Evolutionary conservation across 371 early-diverging fungal species (phyloP).

Genomic region (Mortierella sp.): DNA sequence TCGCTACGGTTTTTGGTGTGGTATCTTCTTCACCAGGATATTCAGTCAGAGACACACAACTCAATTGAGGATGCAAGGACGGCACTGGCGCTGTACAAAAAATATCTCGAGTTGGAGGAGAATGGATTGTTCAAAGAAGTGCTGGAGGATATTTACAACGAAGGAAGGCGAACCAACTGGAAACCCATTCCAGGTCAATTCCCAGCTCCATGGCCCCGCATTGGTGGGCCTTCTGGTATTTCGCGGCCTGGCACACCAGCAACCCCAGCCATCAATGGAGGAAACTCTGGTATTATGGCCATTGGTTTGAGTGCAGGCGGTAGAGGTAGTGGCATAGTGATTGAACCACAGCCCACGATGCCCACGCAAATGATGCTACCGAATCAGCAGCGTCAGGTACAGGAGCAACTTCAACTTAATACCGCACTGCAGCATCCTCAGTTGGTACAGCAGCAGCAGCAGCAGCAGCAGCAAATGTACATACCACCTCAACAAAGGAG

Average conservation of each 20-base stretch:
- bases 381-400: conserved; percentile 21
- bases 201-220: conserved; percentile 47
- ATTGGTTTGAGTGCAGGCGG: background rate
- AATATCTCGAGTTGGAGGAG: conserved; percentile 72
- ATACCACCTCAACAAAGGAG: background rate
- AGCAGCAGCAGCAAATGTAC: conserved; percentile 19
- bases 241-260: conserved; percentile 41
- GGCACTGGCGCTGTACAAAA: conserved; percentile 84
- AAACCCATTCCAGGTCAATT: conserved; percentile 55
- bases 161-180: conserved; percentile 78
- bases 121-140: conserved; percentile 76
- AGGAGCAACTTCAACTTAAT: conserved; percentile 26
- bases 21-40: conserved; percentile 85
- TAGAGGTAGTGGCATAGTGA: background rate
- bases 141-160: conserved; percentile 85
- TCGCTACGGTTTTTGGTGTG: conserved; percentile 93
- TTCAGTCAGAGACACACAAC: conserved; percentile 91
- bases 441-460: conserved; percentile 11
- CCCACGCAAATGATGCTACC: conserved; percentile 2
- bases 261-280: conserved; percentile 8
- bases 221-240: conserved; percentile 19
- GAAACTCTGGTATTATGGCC: background rate
- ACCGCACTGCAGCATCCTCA: conserved; percentile 5
- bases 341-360: conserved; percentile 5
- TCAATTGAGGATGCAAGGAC: conserved; percentile 94